A percentile compares a stretch with the other conserved stretches of the same genome.
These are phyloP conservation scores for Wickerhamomyces sp. DNA, from an alignment of 1,139 yeast species.

Conservation along the genomic window DNA sequence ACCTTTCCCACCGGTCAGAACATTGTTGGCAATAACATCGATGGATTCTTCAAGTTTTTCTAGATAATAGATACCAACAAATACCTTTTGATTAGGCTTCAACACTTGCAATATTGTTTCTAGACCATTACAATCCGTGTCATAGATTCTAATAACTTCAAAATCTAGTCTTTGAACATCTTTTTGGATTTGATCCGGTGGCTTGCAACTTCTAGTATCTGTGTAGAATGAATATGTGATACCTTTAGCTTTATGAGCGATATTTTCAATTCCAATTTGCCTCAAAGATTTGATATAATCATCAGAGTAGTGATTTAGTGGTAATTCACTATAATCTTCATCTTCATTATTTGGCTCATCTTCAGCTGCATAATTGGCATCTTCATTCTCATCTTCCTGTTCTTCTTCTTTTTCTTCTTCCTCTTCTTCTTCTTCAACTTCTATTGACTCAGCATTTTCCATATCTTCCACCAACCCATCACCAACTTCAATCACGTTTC, in stretches of 20 bases:
- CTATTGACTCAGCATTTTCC: no score
- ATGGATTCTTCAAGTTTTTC: slow-evolving; percentile 45
- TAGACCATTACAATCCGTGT: slow-evolving; percentile 76
- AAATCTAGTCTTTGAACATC: slow-evolving; percentile 53
- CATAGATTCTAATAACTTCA: slow-evolving; percentile 66
- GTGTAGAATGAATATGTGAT: slow-evolving; percentile 78
- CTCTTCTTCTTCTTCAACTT: no score
- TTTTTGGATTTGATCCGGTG: slow-evolving; percentile 46
- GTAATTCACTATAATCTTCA: slow-evolving; percentile 2
- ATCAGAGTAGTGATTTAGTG: slow-evolving; percentile 4
- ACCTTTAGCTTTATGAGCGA: slow-evolving; percentile 44
- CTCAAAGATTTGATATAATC: slow-evolving; percentile 9
- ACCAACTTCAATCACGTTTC: no score
- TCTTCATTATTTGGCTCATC: slow-evolving; percentile 4
- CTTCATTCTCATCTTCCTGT: no score
- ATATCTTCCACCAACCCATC: no score
- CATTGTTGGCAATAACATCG: slow-evolving; percentile 45
- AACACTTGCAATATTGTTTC: slow-evolving; percentile 56
- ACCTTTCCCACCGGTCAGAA: slow-evolving; percentile 45
- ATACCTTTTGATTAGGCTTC: slow-evolving; percentile 53
- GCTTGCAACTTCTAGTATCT: slow-evolving; percentile 64
- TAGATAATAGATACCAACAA: slow-evolving; percentile 63
- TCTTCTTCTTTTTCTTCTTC: no score
- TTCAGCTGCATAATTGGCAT: not conserved
- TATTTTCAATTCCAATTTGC: slow-evolving; percentile 12